phyloP scores from a whole-genome alignment of 1,284 basidiomycete species.

The Phenoliferia sp. region DNA sequence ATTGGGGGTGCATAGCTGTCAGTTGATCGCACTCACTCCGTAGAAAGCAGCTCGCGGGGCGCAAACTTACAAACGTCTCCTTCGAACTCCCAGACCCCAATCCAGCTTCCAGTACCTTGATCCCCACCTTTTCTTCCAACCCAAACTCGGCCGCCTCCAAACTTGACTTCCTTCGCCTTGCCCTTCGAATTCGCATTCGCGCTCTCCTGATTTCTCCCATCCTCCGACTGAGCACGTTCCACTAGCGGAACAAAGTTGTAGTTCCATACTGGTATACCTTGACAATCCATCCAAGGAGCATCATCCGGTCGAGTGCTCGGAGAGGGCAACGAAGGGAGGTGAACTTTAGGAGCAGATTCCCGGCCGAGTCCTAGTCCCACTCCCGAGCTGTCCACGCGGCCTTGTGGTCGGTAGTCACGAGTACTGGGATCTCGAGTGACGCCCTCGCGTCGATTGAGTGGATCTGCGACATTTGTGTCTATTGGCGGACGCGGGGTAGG shows the following conservation, averaged over 20 bases:
- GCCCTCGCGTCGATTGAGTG: neutral
- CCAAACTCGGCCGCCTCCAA: slow-evolving; percentile 7
- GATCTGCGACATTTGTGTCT: neutral
- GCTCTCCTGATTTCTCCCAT: no score
- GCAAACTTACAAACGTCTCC: slow-evolving; percentile 13
- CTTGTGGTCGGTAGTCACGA: neutral
- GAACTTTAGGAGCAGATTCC: neutral
- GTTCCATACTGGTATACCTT: slow-evolving; percentile 10
- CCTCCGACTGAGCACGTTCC: neutral
- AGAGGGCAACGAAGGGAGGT: neutral
- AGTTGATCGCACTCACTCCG: neutral
- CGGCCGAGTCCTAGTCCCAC: neutral
- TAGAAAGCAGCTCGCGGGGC: neutral
- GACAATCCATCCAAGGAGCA: neutral
- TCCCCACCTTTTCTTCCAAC: slow-evolving; percentile 2
- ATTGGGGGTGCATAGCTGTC: neutral
- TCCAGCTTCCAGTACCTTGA: slow-evolving; percentile 5
- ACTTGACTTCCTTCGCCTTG: neutral
- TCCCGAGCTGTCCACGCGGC: neutral
- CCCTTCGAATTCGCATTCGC: no score
- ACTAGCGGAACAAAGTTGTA: neutral
- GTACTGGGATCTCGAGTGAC: neutral
- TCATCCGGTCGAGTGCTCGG: neutral
- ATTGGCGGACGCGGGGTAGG: neutral
- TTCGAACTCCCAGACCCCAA: slow-evolving; percentile 21